These are phyloP conservation scores for Eutrema yunnanense DNA, from an alignment of 345 rosid genomes.

Conservation along the genomic window DNA sequence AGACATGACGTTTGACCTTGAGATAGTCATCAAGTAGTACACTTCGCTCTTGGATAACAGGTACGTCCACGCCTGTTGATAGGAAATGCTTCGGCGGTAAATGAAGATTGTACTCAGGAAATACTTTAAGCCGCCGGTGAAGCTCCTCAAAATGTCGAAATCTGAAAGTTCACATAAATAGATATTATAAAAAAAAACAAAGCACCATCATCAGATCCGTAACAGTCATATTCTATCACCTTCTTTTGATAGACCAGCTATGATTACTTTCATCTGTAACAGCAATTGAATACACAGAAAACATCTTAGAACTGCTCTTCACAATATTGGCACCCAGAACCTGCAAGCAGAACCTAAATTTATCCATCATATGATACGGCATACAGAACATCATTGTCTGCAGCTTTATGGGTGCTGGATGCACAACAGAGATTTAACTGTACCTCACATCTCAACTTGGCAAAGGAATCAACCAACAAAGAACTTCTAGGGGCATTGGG, in stretches of 20 bases:
- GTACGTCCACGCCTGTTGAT: constrained; percentile 79
- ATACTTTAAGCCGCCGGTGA: constrained; percentile 87
- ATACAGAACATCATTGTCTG: neutral
- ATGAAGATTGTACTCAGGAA: constrained; percentile 84
- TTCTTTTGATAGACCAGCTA: constrained; percentile 98
- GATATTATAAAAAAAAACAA: neutral
- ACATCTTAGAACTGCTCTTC: constrained; percentile 76
- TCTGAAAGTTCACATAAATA: constrained; percentile 31
- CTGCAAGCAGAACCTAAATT: constrained; percentile 45
- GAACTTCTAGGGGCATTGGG: constrained; percentile 46
- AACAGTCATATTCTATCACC: constrained; percentile 41
- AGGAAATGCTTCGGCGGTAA: constrained; percentile 98
- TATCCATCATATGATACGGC: constrained; percentile 3
- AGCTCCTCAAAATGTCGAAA: constrained; percentile 99
- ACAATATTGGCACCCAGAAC: constrained; percentile 97
- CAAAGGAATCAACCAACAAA: constrained; percentile 65
- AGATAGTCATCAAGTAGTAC: constrained; percentile 75
- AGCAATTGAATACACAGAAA: constrained; percentile 92
- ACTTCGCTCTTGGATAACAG: constrained; percentile 87
- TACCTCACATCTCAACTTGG: constrained; percentile 96
- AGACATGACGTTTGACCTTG: constrained; percentile 52
- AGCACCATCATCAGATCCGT: constrained; percentile 13
- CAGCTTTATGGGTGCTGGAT: neutral
- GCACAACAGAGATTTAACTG: constrained; percentile 15
- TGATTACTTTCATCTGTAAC: constrained; percentile 79